A percentile compares a stretch with the other conserved stretches of the same genome.
These are phyloP conservation scores for Cubamyces sp. DNA, from an alignment of 768 basidiomycete species.

Conservation along the genomic window DNA sequence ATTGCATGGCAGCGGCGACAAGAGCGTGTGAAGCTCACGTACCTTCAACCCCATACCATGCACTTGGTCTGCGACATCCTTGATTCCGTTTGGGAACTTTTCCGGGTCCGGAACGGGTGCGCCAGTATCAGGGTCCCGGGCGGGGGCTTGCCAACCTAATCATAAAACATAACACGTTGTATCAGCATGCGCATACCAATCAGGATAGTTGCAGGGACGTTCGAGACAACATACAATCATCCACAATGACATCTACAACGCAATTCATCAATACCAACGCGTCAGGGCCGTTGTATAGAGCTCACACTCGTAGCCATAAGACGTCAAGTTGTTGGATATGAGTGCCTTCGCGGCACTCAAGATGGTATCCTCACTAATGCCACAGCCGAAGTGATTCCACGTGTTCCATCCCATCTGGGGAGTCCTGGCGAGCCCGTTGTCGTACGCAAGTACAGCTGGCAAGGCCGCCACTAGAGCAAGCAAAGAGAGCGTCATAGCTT, in stretches of 20 bases:
- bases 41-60: constrained; percentile 41
- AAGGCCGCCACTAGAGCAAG: constrained; percentile 16
- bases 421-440: constrained; percentile 39
- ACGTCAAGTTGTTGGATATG: constrained; percentile 37
- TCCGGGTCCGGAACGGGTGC: constrained; percentile 36
- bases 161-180: no score
- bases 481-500: constrained; percentile 14
- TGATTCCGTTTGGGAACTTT: constrained; percentile 40
- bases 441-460: constrained; percentile 19
- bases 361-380: constrained; percentile 41
- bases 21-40: neutral
- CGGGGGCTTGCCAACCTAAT: constrained; percentile 39
- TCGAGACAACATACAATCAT: constrained; percentile 38
- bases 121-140: constrained; percentile 36
- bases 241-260: constrained; percentile 40
- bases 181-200: no score
- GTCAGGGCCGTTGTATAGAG: neutral
- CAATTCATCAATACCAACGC: neutral
- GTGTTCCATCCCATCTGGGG: constrained; percentile 46
- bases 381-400: constrained; percentile 45
- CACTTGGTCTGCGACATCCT: constrained; percentile 37
- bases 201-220: neutral
- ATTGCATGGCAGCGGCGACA: neutral
- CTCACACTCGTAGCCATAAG: constrained; percentile 44
- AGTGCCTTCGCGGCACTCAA: constrained; percentile 39